Evolutionary conservation across 305 asterid species (phyloP).

Genomic region (Salvia sclarea): DNA sequence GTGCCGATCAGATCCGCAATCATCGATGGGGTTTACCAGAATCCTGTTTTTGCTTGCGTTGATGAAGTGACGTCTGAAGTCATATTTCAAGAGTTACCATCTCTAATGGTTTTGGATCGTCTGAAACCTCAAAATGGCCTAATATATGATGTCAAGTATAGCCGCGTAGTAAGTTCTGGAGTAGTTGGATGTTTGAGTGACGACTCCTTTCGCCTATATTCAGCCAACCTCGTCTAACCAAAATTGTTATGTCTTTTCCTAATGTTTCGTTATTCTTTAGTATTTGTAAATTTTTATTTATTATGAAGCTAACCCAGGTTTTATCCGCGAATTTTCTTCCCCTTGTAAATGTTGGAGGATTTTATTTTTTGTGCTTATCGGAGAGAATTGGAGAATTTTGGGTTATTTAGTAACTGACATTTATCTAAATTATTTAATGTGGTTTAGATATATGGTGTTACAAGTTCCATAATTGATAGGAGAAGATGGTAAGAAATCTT

Average conservation of each 20-base stretch:
- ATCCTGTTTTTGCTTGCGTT: constrained; percentile 62
- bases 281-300: neutral
- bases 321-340: neutral
- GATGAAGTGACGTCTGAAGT: constrained; percentile 64
- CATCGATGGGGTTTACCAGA: constrained; percentile 46
- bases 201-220: constrained; percentile 55
- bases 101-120: constrained; percentile 46
- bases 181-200: constrained; percentile 69
- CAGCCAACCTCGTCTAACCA: constrained; percentile 43
- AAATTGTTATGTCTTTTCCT: neutral
- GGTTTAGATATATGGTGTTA: no score
- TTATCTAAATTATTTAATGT: no score
- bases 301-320: neutral
- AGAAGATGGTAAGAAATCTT: no score
- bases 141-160: constrained; percentile 66
- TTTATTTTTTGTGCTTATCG: neutral
- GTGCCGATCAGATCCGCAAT: constrained; percentile 66
- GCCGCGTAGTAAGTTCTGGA: constrained; percentile 37
- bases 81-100: constrained; percentile 66
- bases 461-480: no score
- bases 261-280: neutral
- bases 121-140: constrained; percentile 48
- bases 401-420: no score
- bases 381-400: no score
- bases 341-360: neutral